A percentile compares a stretch with the other conserved stretches of the same genome.
These are phyloP conservation scores for Cinnamomum chago DNA, from an alignment of 164 flowering plant species.

Conservation along the genomic window DNA sequence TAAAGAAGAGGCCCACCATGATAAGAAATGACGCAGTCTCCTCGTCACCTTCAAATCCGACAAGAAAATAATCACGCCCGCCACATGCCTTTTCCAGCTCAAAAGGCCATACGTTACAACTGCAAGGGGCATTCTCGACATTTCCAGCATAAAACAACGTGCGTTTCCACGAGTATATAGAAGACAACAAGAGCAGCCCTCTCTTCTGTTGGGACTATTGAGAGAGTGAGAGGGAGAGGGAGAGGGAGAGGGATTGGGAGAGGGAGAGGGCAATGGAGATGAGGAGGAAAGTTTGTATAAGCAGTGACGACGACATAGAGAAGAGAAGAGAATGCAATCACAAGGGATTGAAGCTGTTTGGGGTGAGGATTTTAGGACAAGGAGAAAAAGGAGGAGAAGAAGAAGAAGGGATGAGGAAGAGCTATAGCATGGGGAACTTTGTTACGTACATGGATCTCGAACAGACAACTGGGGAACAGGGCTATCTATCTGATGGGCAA, in stretches of 20 bases:
- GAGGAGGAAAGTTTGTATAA: conserved; percentile 34
- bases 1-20: too few species aligned
- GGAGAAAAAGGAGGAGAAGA: conserved; percentile 1
- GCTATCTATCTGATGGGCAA: conserved; percentile 30
- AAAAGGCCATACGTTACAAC: background rate
- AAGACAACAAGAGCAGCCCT: too few species aligned
- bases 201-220: background rate
- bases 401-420: conserved; percentile 29
- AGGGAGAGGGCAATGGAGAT: conserved; percentile 9
- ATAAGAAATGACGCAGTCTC: too few species aligned
- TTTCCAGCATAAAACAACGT: background rate
- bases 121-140: conserved; percentile 2
- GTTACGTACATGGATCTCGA: background rate
- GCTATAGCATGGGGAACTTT: conserved; percentile 45
- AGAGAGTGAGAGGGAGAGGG: background rate
- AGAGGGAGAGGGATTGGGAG: background rate
- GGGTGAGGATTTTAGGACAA: conserved; percentile 22
- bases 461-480: conserved; percentile 18
- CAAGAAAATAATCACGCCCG: background rate
- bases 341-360: conserved; percentile 34
- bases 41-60: too few species aligned
- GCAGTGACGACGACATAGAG: conserved; percentile 35
- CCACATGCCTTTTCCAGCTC: background rate
- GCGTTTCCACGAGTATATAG: background rate
- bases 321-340: conserved; percentile 21